A percentile compares a stretch with the other conserved stretches of the same genome.
Evolutionary conservation across 805 yeast species (phyloP).

Genomic region (Starmerella bombicola): DNA sequence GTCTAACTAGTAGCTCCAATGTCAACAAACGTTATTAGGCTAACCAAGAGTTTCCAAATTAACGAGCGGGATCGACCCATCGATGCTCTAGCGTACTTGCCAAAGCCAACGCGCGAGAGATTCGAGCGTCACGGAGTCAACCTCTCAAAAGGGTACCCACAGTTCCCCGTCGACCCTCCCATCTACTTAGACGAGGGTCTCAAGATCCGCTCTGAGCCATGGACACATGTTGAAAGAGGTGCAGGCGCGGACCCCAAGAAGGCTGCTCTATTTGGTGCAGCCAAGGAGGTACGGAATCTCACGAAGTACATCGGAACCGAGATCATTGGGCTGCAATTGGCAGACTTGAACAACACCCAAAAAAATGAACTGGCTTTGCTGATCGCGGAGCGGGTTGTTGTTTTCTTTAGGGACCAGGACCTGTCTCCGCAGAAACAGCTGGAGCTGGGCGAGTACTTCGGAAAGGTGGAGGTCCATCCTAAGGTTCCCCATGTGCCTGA

Average conservation of each 20-base stretch:
- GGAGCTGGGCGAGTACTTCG: constrained; percentile 37
- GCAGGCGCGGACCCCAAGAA: constrained; percentile 14
- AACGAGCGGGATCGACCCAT: constrained; percentile 1
- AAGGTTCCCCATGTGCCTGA: constrained; percentile 27
- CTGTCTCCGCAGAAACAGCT: constrained; percentile 34
- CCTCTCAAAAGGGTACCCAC: constrained; percentile 12
- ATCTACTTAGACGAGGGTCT: constrained; percentile 11
- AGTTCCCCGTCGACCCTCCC: constrained; percentile 13
- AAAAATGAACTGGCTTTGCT: constrained; percentile 38
- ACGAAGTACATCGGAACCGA: constrained; percentile 41
- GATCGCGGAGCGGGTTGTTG: constrained; percentile 40
- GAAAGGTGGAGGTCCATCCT: constrained; percentile 35
- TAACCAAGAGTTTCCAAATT: neutral
- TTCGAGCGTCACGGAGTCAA: constrained; percentile 11
- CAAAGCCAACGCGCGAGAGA: constrained; percentile 9
- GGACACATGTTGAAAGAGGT: constrained; percentile 15
- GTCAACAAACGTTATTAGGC: neutral
- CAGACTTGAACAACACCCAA: constrained; percentile 34
- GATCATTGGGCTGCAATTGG: constrained; percentile 36
- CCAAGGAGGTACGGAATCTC: constrained; percentile 33
- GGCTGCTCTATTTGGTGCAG: constrained; percentile 33
- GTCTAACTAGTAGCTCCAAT: neutral
- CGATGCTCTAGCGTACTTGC: constrained; percentile 6
- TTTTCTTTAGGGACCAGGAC: constrained; percentile 40
- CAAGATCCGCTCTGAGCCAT: constrained; percentile 10